phyloP scores from a whole-genome alignment of 148 eudicot genomes.

The Hydrangea macrophylla region DNA sequence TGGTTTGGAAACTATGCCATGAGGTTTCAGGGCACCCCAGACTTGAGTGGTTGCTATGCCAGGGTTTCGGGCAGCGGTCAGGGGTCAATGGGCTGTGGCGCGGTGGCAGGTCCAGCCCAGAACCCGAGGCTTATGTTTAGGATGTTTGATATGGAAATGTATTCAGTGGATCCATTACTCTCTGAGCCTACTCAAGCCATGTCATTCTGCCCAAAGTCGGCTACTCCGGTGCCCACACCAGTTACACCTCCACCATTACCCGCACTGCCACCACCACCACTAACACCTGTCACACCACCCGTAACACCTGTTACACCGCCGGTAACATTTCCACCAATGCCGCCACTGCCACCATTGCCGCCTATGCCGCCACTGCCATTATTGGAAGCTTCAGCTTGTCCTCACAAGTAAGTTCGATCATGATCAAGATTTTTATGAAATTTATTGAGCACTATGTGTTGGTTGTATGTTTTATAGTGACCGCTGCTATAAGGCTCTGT shows the following conservation, averaged over 20 bases:
- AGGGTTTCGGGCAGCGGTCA: conserved; percentile 35
- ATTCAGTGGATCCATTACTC: conserved; percentile 58
- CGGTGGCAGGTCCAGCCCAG: conserved; percentile 57
- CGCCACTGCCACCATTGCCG: conserved; percentile 29
- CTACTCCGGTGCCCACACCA: conserved; percentile 21
- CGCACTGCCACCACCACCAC: conserved; percentile 22
- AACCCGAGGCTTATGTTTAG: conserved; percentile 45
- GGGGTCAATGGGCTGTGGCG: conserved; percentile 41
- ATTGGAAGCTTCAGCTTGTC: conserved; percentile 66
- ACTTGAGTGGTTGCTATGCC: conserved; percentile 48
- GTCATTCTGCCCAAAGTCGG: conserved; percentile 51
- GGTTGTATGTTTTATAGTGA: no score
- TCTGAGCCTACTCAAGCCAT: conserved; percentile 76
- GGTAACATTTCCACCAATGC: conserved; percentile 31
- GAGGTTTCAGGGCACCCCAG: conserved; percentile 62
- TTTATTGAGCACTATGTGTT: no score
- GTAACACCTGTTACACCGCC: no score
- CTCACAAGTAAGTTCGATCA: conserved; percentile 55
- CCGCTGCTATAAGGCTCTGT: no score
- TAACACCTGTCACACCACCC: no score
- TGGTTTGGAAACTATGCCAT: conserved; percentile 60
- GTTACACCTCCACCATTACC: conserved; percentile 23
- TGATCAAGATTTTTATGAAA: no score
- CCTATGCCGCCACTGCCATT: conserved; percentile 60
- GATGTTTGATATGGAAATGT: conserved; percentile 66